Conservation (phyloP, 179 eudicot genomes). For the Nepenthes alata region DNA sequence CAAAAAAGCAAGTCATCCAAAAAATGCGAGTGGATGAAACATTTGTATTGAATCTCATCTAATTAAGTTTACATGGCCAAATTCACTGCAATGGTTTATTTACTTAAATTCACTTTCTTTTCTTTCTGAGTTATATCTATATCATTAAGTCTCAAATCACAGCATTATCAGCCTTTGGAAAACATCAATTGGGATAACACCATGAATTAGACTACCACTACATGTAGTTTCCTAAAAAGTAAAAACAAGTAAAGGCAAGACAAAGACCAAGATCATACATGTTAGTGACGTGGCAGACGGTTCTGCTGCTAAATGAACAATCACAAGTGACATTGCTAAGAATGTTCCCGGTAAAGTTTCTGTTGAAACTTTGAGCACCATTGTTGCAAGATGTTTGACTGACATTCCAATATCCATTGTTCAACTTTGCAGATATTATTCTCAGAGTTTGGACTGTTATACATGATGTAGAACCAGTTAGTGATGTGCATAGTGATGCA, state of each 20-base stretch:
- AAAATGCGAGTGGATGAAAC: no score
- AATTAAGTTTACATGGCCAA: no score
- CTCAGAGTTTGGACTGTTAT: conserved; percentile 42
- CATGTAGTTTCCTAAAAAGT: no score
- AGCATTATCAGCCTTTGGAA: no score
- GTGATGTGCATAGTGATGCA: not conserved
- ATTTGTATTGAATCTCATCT: no score
- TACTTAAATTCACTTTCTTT: no score
- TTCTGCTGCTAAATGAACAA: conserved; percentile 35
- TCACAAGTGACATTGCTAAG: conserved; percentile 42
- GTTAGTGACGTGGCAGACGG: conserved; percentile 60
- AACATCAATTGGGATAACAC: not conserved
- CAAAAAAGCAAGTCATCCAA: no score
- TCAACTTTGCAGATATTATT: conserved; percentile 39
- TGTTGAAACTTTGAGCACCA: conserved; percentile 16
- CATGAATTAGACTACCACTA: not conserved
- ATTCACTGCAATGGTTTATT: no score
- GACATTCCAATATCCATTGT: conserved; percentile 31
- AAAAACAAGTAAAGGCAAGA: not conserved
- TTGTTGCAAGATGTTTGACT: conserved; percentile 36
- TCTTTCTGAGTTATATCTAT: no score
- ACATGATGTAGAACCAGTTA: not conserved
- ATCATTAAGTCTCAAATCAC: no score
- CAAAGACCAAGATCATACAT: conserved; percentile 33
- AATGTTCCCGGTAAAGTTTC: not conserved